A percentile compares a stretch with the other conserved stretches of the same genome.
Conservation (phyloP, 1,284 basidiomycete genomes). For the Quambalaria eucalypti region DNA sequence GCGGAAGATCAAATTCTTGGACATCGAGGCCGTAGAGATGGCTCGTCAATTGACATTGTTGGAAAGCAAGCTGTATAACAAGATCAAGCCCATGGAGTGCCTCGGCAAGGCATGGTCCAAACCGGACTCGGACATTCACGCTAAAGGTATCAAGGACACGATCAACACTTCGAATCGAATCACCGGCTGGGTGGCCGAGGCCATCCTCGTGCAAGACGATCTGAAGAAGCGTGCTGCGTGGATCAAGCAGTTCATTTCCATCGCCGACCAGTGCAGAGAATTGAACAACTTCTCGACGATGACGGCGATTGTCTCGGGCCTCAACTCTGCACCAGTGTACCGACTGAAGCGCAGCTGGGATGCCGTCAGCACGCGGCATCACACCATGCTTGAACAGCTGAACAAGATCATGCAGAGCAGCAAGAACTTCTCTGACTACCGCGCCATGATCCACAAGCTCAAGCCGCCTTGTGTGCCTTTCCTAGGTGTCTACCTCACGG, state of each 20-base stretch:
- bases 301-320: constrained; percentile 87
- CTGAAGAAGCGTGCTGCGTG: constrained; percentile 69
- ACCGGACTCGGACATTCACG: constrained; percentile 17
- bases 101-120: constrained; percentile 53
- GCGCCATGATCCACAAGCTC: constrained; percentile 71
- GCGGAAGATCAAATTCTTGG: constrained; percentile 72
- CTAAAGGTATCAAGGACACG: constrained; percentile 74
- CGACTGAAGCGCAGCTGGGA: constrained; percentile 93
- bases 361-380: constrained; percentile 59
- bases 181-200: constrained; percentile 90
- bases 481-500: constrained; percentile 90
- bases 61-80: constrained; percentile 78
- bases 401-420: constrained; percentile 77
- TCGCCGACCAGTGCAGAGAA: constrained; percentile 81
- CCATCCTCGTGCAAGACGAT: constrained; percentile 75
- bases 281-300: constrained; percentile 92
- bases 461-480: constrained; percentile 95
- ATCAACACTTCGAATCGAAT: constrained; percentile 80
- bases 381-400: constrained; percentile 55
- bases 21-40: constrained; percentile 80
- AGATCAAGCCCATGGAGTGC: constrained; percentile 84
- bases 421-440: constrained; percentile 89
- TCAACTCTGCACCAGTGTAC: constrained; percentile 87
- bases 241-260: constrained; percentile 83
- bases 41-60: constrained; percentile 89